These are phyloP conservation scores for Zygoascus tannicola DNA, from an alignment of 805 yeast genomes.

Conservation along the genomic window DNA sequence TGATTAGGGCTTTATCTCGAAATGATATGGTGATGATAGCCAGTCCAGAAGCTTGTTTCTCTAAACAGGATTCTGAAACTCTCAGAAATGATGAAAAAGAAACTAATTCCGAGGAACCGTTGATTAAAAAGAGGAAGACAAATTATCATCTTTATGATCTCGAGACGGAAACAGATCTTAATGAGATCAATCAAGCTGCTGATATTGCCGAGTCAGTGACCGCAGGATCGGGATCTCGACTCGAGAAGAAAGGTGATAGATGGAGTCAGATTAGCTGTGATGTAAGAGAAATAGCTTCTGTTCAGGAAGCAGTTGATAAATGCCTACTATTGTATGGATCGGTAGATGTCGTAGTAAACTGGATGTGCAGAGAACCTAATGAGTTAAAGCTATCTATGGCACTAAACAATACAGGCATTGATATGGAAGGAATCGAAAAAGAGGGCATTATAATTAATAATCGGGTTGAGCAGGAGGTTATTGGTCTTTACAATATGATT, in stretches of 20 bases:
- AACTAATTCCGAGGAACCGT: not conserved
- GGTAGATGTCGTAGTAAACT: conserved; percentile 20
- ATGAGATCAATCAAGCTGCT: not conserved
- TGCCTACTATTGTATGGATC: conserved; percentile 16
- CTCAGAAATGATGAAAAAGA: not conserved
- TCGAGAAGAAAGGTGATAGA: not conserved
- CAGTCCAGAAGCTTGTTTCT: not conserved
- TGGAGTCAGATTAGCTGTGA: conserved; percentile 1
- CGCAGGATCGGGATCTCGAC: not conserved
- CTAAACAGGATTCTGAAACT: not conserved
- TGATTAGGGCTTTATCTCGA: not conserved
- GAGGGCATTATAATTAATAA: conserved; percentile 20
- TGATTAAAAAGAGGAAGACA: too few species aligned
- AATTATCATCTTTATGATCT: not conserved
- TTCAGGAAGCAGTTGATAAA: conserved; percentile 15
- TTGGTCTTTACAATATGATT: conserved; percentile 22
- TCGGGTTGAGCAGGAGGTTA: conserved; percentile 22
- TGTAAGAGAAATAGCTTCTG: conserved; percentile 2
- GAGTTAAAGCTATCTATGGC: not conserved
- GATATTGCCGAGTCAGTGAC: too few species aligned
- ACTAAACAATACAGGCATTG: not conserved
- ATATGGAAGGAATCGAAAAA: conserved; percentile 7
- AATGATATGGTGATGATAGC: not conserved
- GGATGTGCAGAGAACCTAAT: conserved; percentile 1
- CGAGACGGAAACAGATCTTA: not conserved